A percentile compares a stretch with the other conserved stretches of the same genome.
These are phyloP conservation scores for Kwoniella heveanensis DNA, from an alignment of 768 basidiomycete species.

Conservation along the genomic window DNA sequence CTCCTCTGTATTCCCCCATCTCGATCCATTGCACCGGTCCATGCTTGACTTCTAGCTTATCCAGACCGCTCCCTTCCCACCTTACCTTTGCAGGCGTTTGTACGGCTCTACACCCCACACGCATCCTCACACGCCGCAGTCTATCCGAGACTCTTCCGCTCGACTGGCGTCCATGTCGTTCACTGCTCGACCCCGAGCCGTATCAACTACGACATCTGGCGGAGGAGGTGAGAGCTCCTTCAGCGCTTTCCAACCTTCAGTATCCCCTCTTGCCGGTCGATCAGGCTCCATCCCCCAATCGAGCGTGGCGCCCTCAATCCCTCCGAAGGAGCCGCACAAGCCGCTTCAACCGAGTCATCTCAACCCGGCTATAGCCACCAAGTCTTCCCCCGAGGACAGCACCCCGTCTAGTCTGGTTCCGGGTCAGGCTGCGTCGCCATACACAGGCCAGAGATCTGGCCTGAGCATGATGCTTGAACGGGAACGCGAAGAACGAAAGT, in stretches of 20 bases:
- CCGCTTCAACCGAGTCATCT: slow-evolving; percentile 41
- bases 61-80: too few species aligned
- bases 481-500: slow-evolving; percentile 25
- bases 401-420: slow-evolving; percentile 16
- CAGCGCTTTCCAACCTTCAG: slow-evolving; percentile 17
- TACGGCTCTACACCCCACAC: slow-evolving; percentile 10
- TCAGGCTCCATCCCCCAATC: slow-evolving; percentile 8
- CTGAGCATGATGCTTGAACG: slow-evolving; percentile 51
- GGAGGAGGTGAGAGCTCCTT: slow-evolving; percentile 16
- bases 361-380: slow-evolving; percentile 22
- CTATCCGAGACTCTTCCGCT: slow-evolving; percentile 48
- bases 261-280: slow-evolving; percentile 22
- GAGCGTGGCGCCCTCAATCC: neutral
- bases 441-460: slow-evolving; percentile 33
- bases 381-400: neutral
- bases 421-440: slow-evolving; percentile 22
- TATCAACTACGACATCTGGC: slow-evolving; percentile 13
- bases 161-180: slow-evolving; percentile 49
- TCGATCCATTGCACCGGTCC: too few species aligned
- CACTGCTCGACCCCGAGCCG: slow-evolving; percentile 23
- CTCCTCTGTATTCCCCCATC: neutral
- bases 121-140: slow-evolving; percentile 32
- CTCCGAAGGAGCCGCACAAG: slow-evolving; percentile 17
- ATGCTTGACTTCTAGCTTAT: too few species aligned
- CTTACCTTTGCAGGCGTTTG: slow-evolving; percentile 10